These are phyloP conservation scores for Kokia cookei DNA, from an alignment of 441 rosid genomes.

Conservation along the genomic window DNA sequence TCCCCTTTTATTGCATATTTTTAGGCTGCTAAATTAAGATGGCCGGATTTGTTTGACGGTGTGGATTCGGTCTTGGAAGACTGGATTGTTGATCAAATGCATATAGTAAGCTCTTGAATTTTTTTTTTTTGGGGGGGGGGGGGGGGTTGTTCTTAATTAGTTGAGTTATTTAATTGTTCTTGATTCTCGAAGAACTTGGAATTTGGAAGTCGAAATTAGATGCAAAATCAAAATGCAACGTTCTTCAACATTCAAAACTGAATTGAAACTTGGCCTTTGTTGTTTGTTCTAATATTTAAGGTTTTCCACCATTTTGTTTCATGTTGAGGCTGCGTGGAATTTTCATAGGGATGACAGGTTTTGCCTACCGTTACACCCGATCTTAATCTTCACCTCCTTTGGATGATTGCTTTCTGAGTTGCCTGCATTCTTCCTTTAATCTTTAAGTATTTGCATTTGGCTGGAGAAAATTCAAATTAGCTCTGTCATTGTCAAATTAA, in stretches of 20 bases:
- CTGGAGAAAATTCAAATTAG: no score
- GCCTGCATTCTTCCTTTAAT: background rate
- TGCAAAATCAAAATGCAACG: background rate
- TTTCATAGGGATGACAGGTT: background rate
- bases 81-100: slow-evolving; percentile 90
- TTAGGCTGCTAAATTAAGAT: slow-evolving; percentile 82
- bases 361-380: background rate
- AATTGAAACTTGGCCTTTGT: background rate
- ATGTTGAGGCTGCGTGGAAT: background rate
- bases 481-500: no score
- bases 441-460: background rate
- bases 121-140: background rate
- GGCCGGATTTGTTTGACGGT: slow-evolving; percentile 67
- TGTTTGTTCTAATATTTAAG: background rate
- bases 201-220: background rate
- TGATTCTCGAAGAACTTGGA: background rate
- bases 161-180: background rate
- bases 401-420: background rate
- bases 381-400: background rate
- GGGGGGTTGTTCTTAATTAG: background rate
- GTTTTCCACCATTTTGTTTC: background rate
- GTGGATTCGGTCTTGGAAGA: slow-evolving; percentile 62
- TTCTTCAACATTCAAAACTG: background rate
- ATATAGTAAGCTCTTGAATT: slow-evolving; percentile 34
- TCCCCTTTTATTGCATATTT: background rate